Base-by-base conservation (phyloP, 140 eudicot genomes). In the Cichorium intybus region DNA sequence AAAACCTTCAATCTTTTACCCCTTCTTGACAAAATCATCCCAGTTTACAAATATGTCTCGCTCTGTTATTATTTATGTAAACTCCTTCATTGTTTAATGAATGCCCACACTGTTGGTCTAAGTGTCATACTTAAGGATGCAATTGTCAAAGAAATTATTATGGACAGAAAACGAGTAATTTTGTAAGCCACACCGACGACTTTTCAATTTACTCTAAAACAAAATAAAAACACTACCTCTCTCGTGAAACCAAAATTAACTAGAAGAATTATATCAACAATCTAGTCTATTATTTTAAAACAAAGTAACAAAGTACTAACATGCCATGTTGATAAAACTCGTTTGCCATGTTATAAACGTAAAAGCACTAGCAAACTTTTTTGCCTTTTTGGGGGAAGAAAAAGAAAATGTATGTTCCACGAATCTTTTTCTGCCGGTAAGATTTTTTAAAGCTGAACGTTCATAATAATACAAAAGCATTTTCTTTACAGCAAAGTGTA, bases 11-110 rank as follows among this genome's bases (percentile, higher is more conserved):
- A 74, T 29, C 85, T 82, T 63, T 80, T 88, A n/a, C 80, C 95
- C 43, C 96, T 88, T 59, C 86, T 88, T 46, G 90, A 81, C 74
- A 85, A 81, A 62, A 82, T 88, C 73, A 87, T 88, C 24, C 90
- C 95, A 9, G 56, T 88, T 74, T 88, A 88, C 89, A 89, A 79
- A 95, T 89, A 73, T 46, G 78, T 48, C 4, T 73, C 54, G n/a
- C n/a, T n/a, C n/a, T n/a, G n/a, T n/a, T n/a, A n/a, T n/a, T n/a
- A n/a, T n/a, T n/a, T n/a, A n/a, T n/a, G n/a, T n/a, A n/a, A n/a
- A n/a, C n/a, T n/a, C n/a, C n/a, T n/a, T n/a, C n/a, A n/a, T n/a
- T n/a, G n/a, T n/a, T n/a, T n/a, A n/a, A n/a, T n/a, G n/a, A n/a
- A n/a, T n/a, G n/a, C n/a, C n/a, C n/a, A n/a, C n/a, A n/a, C n/a